Conservation (phyloP, 2,329 filamentous ascomycete species). For the Aphanocladium album region DNA sequence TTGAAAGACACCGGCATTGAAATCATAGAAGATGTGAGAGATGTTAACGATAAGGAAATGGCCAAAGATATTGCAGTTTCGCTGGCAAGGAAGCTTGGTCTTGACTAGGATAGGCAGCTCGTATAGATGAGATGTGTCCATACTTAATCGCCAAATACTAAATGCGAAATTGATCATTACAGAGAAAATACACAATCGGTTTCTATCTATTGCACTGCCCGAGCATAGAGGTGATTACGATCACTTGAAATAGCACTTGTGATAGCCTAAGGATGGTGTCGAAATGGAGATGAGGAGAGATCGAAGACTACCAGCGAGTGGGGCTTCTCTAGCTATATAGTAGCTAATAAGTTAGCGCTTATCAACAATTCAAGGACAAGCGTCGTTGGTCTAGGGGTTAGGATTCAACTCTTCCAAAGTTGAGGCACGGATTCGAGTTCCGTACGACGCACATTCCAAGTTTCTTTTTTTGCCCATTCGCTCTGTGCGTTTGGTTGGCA, state of each 20-base stretch:
- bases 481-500: too few relatives aligned
- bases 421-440: conserved; percentile 25
- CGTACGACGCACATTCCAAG: conserved; percentile 19
- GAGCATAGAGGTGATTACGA: too few relatives aligned
- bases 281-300: not conserved
- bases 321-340: not conserved
- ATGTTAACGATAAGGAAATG: conserved; percentile 51
- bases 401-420: conserved; percentile 25
- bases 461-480: conserved; percentile 15
- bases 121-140: not conserved
- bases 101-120: not conserved
- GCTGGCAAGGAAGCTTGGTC: conserved; percentile 28
- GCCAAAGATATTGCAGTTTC: conserved; percentile 42
- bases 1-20: conserved; percentile 44
- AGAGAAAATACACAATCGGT: too few relatives aligned
- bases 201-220: too few relatives aligned
- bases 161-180: too few relatives aligned
- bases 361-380: conserved; percentile 7
- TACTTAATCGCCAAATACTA: too few relatives aligned
- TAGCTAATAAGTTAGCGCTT: conserved; percentile 1
- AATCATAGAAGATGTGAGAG: conserved; percentile 43
- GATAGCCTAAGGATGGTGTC: not conserved
- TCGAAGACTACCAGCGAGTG: not conserved
- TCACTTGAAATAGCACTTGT: too few relatives aligned
- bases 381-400: conserved; percentile 24